Evolutionary conservation across 306 rosid species (phyloP), one percentile per base, ranked within the genome.

Genomic region (Medicago ruthenica): DNA sequence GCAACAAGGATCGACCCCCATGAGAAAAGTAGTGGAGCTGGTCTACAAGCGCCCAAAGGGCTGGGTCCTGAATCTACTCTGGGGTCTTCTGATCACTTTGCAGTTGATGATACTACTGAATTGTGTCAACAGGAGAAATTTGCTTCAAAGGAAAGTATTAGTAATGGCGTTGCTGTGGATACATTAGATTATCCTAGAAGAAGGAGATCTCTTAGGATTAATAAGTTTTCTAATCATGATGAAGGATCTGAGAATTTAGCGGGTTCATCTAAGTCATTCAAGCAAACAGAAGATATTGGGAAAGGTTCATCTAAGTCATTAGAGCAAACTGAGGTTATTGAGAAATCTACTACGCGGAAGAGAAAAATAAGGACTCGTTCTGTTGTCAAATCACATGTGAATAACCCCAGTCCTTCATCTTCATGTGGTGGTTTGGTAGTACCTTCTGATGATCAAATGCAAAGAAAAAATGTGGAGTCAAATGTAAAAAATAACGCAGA

Each of bases 131-230:
- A 22, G 3, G 76, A 80, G 82, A 77, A 68, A 58, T 74, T 62
- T 21, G 64, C 78, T 70, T 67, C 71, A 22, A 81, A 74, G 81
- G 75, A 66, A 58, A 76, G 59, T 80, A 47, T 62, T 80, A 17
- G 74, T 39, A 24, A 77, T 47, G 79, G 63, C 13, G 9, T 58
- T 71, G 58, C 82, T 27, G 67, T 69, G 55, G 76, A 75, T 75
- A 67, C 71, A 3, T 48, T 76, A 17, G 84, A 71, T 76, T 84
- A 70, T 82, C 86, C 88, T 57, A 79, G 60, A 69, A 60, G 89
- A 70, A 82, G 84, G 83, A 86, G 96, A 78, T 95, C 92, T 76
- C 76, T 24, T n/a, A 79, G 90, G 83, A 87, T 64, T 50, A 76
- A 80, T 71, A 87, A 64, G 31, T 47, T 83, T 44, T 85, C 92